Conservation (phyloP, 495 filamentous ascomycete genomes). For the Stereocaulon alpinum region DNA sequence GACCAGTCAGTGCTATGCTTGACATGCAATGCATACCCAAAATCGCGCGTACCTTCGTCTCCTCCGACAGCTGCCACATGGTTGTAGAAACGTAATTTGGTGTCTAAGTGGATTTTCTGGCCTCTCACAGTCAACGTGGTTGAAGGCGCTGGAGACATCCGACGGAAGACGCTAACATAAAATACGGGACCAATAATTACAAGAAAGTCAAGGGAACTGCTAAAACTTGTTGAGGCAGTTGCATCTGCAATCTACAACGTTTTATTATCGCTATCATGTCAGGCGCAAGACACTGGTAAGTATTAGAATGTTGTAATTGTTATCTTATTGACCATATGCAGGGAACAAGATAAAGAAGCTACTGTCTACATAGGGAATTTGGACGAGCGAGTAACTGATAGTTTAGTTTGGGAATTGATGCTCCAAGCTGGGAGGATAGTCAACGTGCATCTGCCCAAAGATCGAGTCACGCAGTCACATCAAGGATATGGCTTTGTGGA, state of each 20-base stretch:
- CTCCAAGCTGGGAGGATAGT: slow-evolving; percentile 91
- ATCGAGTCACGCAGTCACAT: slow-evolving; percentile 90
- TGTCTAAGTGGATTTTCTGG: neutral
- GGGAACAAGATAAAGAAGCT: slow-evolving; percentile 98
- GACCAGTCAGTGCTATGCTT: neutral
- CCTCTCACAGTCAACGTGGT: neutral
- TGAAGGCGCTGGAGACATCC: neutral
- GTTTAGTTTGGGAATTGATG: slow-evolving; percentile 94
- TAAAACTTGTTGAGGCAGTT: neutral
- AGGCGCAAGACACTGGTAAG: slow-evolving; percentile 72
- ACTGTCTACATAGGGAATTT: slow-evolving; percentile 98
- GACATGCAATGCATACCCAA: neutral
- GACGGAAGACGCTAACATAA: neutral
- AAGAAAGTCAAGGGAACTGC: neutral
- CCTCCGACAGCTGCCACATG: slow-evolving; percentile 89
- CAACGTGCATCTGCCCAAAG: slow-evolving; percentile 95
- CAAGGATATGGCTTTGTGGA: slow-evolving; percentile 99
- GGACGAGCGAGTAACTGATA: slow-evolving; percentile 87
- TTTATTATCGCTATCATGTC: slow-evolving; percentile 40
- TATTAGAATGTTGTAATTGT: neutral
- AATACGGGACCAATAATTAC: neutral
- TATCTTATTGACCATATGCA: slow-evolving; percentile 28
- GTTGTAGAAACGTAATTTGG: slow-evolving; percentile 5
- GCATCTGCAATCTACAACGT: neutral
- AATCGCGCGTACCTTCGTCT: slow-evolving; percentile 64